Evolutionary conservation across 148 eudicot species (phyloP).

Genomic region (Hydrangea macrophylla): DNA sequence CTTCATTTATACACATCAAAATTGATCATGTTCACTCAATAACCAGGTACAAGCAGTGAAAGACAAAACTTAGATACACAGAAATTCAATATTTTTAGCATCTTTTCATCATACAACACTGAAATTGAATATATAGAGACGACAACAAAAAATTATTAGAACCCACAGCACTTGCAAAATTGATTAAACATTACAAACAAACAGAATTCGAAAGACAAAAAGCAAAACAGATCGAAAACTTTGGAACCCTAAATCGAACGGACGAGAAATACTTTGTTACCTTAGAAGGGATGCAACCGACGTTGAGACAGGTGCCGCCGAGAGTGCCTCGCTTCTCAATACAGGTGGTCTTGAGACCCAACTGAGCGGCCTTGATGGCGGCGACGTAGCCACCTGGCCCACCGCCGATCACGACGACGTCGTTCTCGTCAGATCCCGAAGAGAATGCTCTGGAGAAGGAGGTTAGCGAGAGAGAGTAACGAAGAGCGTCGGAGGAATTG

Average conservation of each 20-base stretch:
- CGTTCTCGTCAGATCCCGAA: conserved; percentile 73
- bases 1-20: background rate
- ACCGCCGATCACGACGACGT: conserved; percentile 86
- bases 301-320: conserved; percentile 95
- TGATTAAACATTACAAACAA: background rate
- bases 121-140: background rate
- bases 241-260: background rate
- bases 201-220: background rate
- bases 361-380: conserved; percentile 94
- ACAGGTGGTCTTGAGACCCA: conserved; percentile 90
- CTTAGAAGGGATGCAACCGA: conserved; percentile 97
- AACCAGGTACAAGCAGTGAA: too few species aligned
- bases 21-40: too few species aligned
- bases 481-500: conserved; percentile 32
- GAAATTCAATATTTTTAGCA: background rate
- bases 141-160: background rate
- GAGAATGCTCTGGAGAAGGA: conserved; percentile 56
- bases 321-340: conserved; percentile 92
- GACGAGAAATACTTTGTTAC: conserved; percentile 20
- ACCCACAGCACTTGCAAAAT: background rate
- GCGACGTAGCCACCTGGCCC: conserved; percentile 98
- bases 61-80: background rate
- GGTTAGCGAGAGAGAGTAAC: conserved; percentile 43
- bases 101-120: background rate
- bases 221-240: background rate